Base-by-base conservation (phyloP, 2,329 filamentous ascomycete genomes). In the Bipolaris cookei region DNA sequence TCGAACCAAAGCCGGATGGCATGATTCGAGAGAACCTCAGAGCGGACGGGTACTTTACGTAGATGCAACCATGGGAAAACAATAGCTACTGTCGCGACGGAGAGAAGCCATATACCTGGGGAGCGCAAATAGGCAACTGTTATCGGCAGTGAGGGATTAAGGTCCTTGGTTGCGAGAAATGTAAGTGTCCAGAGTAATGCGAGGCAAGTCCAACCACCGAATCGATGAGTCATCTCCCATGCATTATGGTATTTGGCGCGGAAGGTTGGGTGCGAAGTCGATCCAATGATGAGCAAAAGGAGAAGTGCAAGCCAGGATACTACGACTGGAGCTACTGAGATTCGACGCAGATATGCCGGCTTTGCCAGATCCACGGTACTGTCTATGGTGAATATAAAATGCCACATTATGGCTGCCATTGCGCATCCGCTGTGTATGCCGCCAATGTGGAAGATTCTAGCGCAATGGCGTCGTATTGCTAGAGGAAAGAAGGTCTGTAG, bases 11-110 rank as follows among this genome's bases (percentile, higher is more conserved):
- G 83, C 38, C 89, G 85, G 25, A 90, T 80, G 45, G 90, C 90
- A 75, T 93, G 91, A 34, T 82, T 75, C 0, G 91, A 94, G 13
- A 95, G 85, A 4, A 84, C 80, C 71, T 93, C 88, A 10, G 88
- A 81, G 20, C 84, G 78, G 52, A 94, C 88, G 7, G 80, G 76
- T 23, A 91, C 86, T 65, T 86, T 88, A 53, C 89, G 86, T 18
- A 95, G 84, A 60, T 85, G 83, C 1, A 90, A 71, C 90, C 91
- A 96, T 0, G 91, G 90, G 53, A 90, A 87, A 44, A 89, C 80
- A 65, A 94, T 84, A 65, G 88, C 86, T 46, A 82, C 71, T 1
- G 90, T 91, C 46, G 87, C 86, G 37, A 86, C 73, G 25, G 86
- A 69, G 20, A 95, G 80, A 63, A 92, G 84, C 88, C 90, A 95